phyloP scores from a whole-genome alignment of 441 rosid genomes.

The Pelargonium fulgidum region DNA sequence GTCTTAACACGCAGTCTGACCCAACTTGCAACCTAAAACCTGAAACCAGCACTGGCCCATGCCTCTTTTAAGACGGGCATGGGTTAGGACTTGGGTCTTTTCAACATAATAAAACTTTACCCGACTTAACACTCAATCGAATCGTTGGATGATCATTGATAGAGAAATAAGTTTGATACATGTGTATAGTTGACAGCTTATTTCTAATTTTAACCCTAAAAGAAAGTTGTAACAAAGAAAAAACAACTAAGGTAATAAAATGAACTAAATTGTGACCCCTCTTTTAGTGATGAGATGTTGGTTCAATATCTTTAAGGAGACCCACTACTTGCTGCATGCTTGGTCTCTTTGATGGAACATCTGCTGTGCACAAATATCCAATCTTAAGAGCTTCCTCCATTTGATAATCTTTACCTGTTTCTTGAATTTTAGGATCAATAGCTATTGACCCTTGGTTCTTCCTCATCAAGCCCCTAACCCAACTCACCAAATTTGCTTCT shows the following conservation, averaged over 20 bases:
- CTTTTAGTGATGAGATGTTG: slow-evolving; percentile 36
- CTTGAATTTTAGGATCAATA: slow-evolving; percentile 66
- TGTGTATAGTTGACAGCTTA: too few relatives aligned
- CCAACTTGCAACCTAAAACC: too few relatives aligned
- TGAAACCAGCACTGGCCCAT: too few relatives aligned
- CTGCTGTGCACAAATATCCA: slow-evolving; percentile 86
- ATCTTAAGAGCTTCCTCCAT: slow-evolving; percentile 87
- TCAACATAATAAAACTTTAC: too few relatives aligned
- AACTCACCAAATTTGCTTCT: slow-evolving; percentile 55
- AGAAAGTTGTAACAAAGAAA: slow-evolving; percentile 17
- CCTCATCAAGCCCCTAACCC: slow-evolving; percentile 70
- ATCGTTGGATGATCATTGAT: too few relatives aligned
- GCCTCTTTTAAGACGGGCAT: too few relatives aligned
- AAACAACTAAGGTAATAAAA: slow-evolving; percentile 14
- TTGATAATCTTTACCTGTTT: slow-evolving; percentile 52
- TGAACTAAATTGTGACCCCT: too few relatives aligned
- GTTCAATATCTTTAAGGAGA: slow-evolving; percentile 86
- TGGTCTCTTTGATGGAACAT: slow-evolving; percentile 75
- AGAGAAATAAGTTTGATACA: too few relatives aligned
- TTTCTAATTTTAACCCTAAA: not conserved
- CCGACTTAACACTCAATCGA: too few relatives aligned
- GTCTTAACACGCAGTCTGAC: too few relatives aligned
- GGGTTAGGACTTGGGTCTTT: too few relatives aligned
- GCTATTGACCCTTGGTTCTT: slow-evolving; percentile 52
- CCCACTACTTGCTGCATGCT: slow-evolving; percentile 96